Percentiles rank a stretch among this genome's conserved stretches.
These are phyloP conservation scores for Fraxinus latifolia DNA, from an alignment of 305 asterid species.

Conservation along the genomic window DNA sequence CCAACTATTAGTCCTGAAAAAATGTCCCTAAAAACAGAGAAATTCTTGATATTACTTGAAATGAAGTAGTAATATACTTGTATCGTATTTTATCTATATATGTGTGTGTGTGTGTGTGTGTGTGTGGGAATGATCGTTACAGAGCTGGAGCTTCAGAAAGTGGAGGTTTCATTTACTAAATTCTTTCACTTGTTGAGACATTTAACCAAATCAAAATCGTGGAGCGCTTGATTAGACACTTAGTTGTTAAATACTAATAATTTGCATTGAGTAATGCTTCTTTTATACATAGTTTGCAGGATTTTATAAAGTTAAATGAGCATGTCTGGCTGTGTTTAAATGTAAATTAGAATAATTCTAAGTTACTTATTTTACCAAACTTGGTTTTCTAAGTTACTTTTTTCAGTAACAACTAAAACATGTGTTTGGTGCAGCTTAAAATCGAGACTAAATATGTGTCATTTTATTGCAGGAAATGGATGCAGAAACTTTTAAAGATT, in stretches of 20 bases:
- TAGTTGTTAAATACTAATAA: not conserved
- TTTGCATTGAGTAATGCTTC: not conserved
- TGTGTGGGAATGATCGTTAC: not conserved
- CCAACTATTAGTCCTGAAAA: not conserved
- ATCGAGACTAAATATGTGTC: not conserved
- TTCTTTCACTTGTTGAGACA: not conserved
- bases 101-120: not conserved
- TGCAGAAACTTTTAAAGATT: constrained; percentile 66
- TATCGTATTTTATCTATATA: not conserved
- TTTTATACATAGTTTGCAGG: not conserved
- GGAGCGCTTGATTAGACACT: not conserved
- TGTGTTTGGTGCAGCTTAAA: not conserved
- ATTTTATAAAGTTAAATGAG: not conserved
- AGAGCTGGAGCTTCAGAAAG: not conserved
- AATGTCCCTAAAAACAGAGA: not conserved
- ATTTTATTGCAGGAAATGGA: constrained; percentile 68
- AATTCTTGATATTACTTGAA: not conserved
- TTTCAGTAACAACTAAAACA: not conserved
- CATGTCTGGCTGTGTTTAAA: not conserved
- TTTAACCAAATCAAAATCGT: not conserved
- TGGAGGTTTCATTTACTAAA: not conserved
- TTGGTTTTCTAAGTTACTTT: not conserved
- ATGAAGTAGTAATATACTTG: not conserved
- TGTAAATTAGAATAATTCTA: not conserved
- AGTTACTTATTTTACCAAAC: not conserved